A percentile compares a stretch with the other conserved stretches of the same genome.
These are phyloP conservation scores for Nakazawaea wickerhamii DNA, from an alignment of 805 yeast genomes.

Conservation along the genomic window DNA sequence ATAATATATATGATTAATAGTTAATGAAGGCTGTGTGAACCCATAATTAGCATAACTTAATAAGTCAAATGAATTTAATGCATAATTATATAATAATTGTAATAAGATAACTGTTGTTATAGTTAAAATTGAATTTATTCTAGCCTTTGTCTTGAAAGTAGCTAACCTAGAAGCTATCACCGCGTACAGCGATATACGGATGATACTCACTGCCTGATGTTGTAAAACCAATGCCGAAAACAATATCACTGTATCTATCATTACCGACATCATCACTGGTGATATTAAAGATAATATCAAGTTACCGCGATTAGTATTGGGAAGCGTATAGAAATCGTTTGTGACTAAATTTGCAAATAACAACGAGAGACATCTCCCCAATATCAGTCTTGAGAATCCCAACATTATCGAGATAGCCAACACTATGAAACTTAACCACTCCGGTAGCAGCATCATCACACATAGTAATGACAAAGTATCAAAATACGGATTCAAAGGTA, in stretches of 20 bases:
- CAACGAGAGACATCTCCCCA: constrained; percentile 13
- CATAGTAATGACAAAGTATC: constrained; percentile 28
- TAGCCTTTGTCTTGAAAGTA: constrained; percentile 22
- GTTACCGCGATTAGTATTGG: neutral
- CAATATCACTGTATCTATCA: constrained; percentile 2
- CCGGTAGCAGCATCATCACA: constrained; percentile 25
- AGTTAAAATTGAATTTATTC: constrained; percentile 25
- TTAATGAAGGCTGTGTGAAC: neutral
- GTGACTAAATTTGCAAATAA: constrained; percentile 10
- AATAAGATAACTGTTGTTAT: neutral
- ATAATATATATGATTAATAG: constrained; percentile 10
- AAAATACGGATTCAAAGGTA: constrained; percentile 25
- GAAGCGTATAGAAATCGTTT: neutral
- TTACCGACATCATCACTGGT: neutral
- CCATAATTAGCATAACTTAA: neutral
- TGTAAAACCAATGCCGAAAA: neutral
- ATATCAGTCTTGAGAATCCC: constrained; percentile 12
- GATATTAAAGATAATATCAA: neutral
- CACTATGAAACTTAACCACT: constrained; percentile 14
- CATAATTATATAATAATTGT: constrained; percentile 1
- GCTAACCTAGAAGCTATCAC: constrained; percentile 29
- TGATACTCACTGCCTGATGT: constrained; percentile 7
- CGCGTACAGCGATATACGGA: constrained; percentile 28
- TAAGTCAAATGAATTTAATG: constrained; percentile 3
- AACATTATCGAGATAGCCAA: constrained; percentile 11